Base-by-base conservation (phyloP, 306 rosid species). In the Casuarina cunninghamiana region DNA sequence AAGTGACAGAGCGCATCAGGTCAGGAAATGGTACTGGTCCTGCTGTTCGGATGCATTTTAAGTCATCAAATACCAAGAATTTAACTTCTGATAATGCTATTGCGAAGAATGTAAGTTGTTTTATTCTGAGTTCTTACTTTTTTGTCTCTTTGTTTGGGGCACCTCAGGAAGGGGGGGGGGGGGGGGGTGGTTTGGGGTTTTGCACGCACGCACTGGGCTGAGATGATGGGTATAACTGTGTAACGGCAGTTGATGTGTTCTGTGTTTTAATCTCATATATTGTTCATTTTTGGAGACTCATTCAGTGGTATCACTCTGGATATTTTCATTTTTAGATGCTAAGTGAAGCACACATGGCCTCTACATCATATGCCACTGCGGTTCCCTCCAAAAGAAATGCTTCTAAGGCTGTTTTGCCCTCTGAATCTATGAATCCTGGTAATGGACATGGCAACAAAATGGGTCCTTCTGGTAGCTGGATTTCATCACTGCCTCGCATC, bases 401-500 rank as follows among this genome's bases (percentile, higher is more conserved):
- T 74, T 67, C 88, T 62, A 91, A 91, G 81, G 90, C 87, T 75
- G 50, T 61, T 75, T 50, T 77, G 76, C 78, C 97, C 53, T 13
- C 86, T 60, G 98, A 91, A 85, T 77, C 87, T 69, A 72, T 84
- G 13, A 89, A 93, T 70, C 81, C 77, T 58, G 79, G 84, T 76
- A 89, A 79, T 44, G 92, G 90, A 66, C 87, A 81, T 49, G 88
- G 89, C 61, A 86, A 77, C 72, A 90, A 81, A 89, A 66, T 88
- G 78, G 97, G 95, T 70, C 92, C 92, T 78, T 93, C 97, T 39
- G 89, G 93, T 79, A 93, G 96, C 86, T 93, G 97, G 98, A 85
- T 93, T 86, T 82, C 95, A 61, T 91, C 97, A 68, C 81, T 91
- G 82, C 97, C 92, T 73, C 88, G 90, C 81, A 88, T 85, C 26